phyloP scores from a whole-genome alignment of 2,329 filamentous ascomycete genomes.

The Stromatinia cepivora region DNA sequence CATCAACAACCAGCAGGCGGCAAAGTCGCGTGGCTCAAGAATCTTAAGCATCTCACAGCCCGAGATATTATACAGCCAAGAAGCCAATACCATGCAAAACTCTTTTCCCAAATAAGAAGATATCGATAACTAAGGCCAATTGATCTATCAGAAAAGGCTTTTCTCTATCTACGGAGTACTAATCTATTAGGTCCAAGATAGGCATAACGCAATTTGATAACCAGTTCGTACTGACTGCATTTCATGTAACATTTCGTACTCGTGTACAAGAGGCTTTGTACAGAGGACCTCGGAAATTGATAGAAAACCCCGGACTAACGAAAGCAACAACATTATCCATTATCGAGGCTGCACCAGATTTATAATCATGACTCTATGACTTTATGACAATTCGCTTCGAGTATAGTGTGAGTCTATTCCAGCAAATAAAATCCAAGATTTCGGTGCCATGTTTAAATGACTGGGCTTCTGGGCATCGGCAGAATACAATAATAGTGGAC shows the following conservation, averaged over 20 bases:
- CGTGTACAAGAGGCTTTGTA: background rate
- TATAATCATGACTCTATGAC: conserved; percentile 12
- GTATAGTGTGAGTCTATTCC: background rate
- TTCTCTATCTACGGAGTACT: background rate
- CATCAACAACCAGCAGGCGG: background rate
- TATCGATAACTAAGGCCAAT: background rate
- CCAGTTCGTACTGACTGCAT: background rate
- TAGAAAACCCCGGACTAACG: conserved; percentile 5
- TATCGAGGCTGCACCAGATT: background rate
- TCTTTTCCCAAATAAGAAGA: background rate
- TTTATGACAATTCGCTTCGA: background rate
- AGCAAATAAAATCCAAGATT: background rate
- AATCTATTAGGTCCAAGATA: background rate
- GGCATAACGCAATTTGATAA: conserved; percentile 4
- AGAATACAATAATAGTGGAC: background rate
- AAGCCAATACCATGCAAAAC: background rate
- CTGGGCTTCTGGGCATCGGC: background rate
- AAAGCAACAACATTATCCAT: background rate
- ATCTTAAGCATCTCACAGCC: background rate
- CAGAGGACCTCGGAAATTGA: background rate
- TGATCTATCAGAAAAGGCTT: background rate
- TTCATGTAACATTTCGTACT: conserved; percentile 12
- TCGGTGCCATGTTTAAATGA: conserved; percentile 3
- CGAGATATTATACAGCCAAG: background rate
- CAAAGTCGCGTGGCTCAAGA: background rate